Base-by-base conservation (phyloP, 2,329 filamentous ascomycete species). In the Eutypella sp. region DNA sequence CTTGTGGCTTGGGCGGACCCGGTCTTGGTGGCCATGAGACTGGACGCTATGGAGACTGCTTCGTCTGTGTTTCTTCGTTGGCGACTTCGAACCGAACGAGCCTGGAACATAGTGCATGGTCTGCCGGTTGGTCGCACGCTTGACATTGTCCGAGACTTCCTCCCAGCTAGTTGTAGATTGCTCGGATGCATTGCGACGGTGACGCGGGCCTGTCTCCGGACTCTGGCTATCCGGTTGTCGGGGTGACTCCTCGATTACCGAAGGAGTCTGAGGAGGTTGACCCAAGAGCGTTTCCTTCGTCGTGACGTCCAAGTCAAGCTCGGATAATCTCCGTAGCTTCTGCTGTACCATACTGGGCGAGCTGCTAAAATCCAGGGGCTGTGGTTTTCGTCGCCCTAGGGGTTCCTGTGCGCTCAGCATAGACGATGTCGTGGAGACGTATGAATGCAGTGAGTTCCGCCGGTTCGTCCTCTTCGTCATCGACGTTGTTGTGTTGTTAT, bases 391-490 rank as follows among this genome's bases (percentile, higher is more conserved):
- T 24, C 29, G 41, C 6, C 16, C 34, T 10, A 56, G 52, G 1
- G 51, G 44, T 36, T 50, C 52, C 16, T 37, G 48, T 23, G 41
- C 41, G 33, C 40, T 36, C n/a, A 48, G 48, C 7, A 31, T 27
- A n/a, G 56, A 51, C 15, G 50, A 46, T 20, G 49, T 42, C 13
- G 48, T 42, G n/a, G 39, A 10, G 5, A 53, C 9, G 41, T 53
- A 57, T 36, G 59, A 58, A 50, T 57, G 55, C 37, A 61, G 46
- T 3, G 61, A 63, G 33, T 50, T 55, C 15, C 57, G 59, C 29
- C 58, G 54, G 34, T 49, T 44, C 15, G 47, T 48, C 31, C 18
- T 16, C 23, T 19, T 34, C 29, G 23, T 46, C 40, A 11, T 20
- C 29, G 27, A 47, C 46, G 22, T 50, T 40, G 16, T 44, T 34